Evolutionary conservation across 371 early-diverging fungal genomes (phyloP).

Genomic region (Rhizopus delemar): DNA sequence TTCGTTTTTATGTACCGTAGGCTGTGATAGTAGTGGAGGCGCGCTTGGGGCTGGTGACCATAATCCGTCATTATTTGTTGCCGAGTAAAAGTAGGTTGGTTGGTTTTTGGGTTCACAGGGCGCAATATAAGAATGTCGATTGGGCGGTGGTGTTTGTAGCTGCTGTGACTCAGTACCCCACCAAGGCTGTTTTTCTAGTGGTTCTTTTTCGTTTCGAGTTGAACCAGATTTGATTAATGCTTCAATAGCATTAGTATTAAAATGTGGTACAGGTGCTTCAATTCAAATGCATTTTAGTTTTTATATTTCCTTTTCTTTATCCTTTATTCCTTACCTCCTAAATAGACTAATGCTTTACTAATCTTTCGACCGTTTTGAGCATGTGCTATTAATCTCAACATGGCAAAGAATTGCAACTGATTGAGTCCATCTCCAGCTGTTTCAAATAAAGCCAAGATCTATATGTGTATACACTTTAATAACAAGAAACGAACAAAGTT

Average conservation of each 20-base stretch:
- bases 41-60: conserved; percentile 5
- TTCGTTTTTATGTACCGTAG: conserved; percentile 8
- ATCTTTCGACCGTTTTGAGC: conserved; percentile 44
- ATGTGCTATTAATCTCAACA: conserved; percentile 44
- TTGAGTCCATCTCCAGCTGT: conserved; percentile 30
- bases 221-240: conserved; percentile 17
- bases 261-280: conserved; percentile 39
- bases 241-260: conserved; percentile 35
- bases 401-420: conserved; percentile 40
- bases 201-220: neutral
- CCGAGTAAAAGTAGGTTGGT: neutral
- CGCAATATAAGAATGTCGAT: conserved; percentile 4
- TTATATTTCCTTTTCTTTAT: neutral
- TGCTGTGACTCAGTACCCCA: neutral
- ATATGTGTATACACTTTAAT: neutral
- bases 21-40: neutral
- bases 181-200: conserved; percentile 1
- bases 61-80: neutral
- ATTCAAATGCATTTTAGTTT: neutral
- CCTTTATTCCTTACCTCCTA: conserved; percentile 30
- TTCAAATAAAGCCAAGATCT: conserved; percentile 39
- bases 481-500: neutral
- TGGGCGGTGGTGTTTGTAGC: neutral
- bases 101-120: conserved; percentile 6
- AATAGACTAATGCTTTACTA: conserved; percentile 35